phyloP scores from a whole-genome alignment of 23 red algal species.

The Agarophyton chilense region DNA sequence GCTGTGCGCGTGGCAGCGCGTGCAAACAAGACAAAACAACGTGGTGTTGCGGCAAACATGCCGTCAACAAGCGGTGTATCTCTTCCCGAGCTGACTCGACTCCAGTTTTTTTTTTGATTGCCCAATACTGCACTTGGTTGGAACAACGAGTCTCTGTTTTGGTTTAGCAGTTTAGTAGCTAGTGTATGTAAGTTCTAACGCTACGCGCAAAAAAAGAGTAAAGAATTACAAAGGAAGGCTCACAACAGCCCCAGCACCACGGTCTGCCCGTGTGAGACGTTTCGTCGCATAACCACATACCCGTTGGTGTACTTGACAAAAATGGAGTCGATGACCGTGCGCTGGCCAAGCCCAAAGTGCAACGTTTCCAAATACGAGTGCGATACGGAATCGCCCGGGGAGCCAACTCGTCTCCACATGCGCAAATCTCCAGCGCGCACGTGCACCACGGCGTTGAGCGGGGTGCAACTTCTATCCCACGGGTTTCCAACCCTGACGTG shows the following conservation, averaged over 20 bases:
- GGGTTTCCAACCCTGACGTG: constrained; percentile 52
- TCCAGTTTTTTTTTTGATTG: too few species aligned
- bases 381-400: constrained; percentile 26
- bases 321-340: constrained; percentile 8
- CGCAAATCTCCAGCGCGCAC: constrained; percentile 9
- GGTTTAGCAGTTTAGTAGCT: too few species aligned
- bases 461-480: constrained; percentile 32
- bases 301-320: constrained; percentile 51
- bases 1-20: too few species aligned
- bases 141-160: too few species aligned
- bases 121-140: too few species aligned
- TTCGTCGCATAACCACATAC: neutral
- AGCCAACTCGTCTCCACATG: constrained; percentile 64
- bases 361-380: constrained; percentile 56
- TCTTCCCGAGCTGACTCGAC: too few species aligned
- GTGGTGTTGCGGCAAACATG: too few species aligned
- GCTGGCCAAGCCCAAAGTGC: constrained; percentile 68
- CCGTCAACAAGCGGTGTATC: too few species aligned
- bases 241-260: neutral
- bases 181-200: too few species aligned
- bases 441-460: constrained; percentile 44
- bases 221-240: too few species aligned
- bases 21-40: too few species aligned
- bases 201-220: too few species aligned
- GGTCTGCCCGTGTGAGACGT: constrained; percentile 3